phyloP scores from a whole-genome alignment of 2,329 filamentous ascomycete genomes.

The Coniochaeta ligniaria region DNA sequence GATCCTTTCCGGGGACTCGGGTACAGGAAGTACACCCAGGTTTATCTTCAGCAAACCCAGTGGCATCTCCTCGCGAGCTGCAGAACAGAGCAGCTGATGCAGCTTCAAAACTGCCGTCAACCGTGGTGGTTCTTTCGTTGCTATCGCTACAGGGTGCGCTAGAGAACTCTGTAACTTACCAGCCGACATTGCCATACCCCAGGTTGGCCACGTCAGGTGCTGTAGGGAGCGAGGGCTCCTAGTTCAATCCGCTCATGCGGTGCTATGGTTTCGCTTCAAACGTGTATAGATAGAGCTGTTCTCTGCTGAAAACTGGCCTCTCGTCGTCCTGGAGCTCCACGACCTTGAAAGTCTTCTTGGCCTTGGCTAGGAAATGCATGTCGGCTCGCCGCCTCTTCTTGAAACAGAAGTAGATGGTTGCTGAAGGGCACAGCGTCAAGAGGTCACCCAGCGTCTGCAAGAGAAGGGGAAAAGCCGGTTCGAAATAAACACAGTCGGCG shows the following conservation, averaged over 20 bases:
- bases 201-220: not conserved
- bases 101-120: not conserved
- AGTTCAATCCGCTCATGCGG: not conserved
- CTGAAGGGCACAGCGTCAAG: conserved; percentile 61
- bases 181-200: not conserved
- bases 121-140: not conserved
- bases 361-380: conserved; percentile 65
- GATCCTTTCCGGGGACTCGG: too few species aligned
- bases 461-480: conserved; percentile 86
- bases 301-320: conserved; percentile 45
- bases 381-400: conserved; percentile 84
- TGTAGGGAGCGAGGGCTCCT: not conserved
- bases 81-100: not conserved
- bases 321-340: conserved; percentile 57
- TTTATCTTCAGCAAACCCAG: not conserved
- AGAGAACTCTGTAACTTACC: not conserved
- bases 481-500: conserved; percentile 95
- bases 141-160: not conserved
- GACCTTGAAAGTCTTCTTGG: conserved; percentile 58
- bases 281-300: conserved; percentile 54
- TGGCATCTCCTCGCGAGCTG: not conserved
- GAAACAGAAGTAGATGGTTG: conserved; percentile 76
- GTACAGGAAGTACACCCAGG: too few species aligned
- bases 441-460: conserved; percentile 71
- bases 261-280: conserved; percentile 28